These are phyloP conservation scores for Colletotrichum brevisporum DNA, from an alignment of 2,329 filamentous ascomycete species.

Conservation along the genomic window DNA sequence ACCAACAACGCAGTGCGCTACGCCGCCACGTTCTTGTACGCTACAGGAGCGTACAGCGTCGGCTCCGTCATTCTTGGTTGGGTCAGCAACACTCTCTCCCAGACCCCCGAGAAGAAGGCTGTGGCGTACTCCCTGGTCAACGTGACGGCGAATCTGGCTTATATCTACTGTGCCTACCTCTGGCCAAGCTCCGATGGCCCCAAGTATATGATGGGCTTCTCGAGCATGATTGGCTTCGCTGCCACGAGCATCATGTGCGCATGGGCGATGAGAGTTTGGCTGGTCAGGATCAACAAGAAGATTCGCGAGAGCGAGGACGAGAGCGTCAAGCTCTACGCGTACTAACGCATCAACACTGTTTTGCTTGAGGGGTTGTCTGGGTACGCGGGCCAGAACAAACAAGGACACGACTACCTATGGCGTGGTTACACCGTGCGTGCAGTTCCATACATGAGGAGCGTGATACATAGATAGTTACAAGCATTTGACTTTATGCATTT, in stretches of 20 bases:
- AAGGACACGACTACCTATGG: too few relatives aligned
- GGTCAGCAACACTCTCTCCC: slow-evolving; percentile 82
- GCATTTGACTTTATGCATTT: too few relatives aligned
- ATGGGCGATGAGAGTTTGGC: slow-evolving; percentile 42
- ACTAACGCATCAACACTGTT: slow-evolving; percentile 24
- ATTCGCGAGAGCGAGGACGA: slow-evolving; percentile 42
- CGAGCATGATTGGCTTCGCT: slow-evolving; percentile 75
- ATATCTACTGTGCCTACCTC: slow-evolving; percentile 69
- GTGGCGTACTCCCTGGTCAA: slow-evolving; percentile 73
- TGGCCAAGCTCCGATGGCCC: slow-evolving; percentile 64
- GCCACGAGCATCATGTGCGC: slow-evolving; percentile 28
- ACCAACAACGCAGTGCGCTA: slow-evolving; percentile 31
- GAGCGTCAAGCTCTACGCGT: slow-evolving; percentile 42
- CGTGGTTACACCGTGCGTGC: too few relatives aligned
- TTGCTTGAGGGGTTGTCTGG: too few relatives aligned
- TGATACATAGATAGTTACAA: too few relatives aligned
- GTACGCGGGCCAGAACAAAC: too few relatives aligned
- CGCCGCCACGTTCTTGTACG: slow-evolving; percentile 38
- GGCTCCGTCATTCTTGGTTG: slow-evolving; percentile 66
- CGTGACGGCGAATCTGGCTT: slow-evolving; percentile 67
- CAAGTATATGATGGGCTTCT: slow-evolving; percentile 65
- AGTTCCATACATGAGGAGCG: too few relatives aligned
- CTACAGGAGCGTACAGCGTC: slow-evolving; percentile 28
- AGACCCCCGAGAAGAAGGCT: slow-evolving; percentile 79
- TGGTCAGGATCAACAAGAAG: slow-evolving; percentile 43